phyloP scores from a whole-genome alignment of 768 basidiomycete genomes.

The Boletus reticuloceps region DNA sequence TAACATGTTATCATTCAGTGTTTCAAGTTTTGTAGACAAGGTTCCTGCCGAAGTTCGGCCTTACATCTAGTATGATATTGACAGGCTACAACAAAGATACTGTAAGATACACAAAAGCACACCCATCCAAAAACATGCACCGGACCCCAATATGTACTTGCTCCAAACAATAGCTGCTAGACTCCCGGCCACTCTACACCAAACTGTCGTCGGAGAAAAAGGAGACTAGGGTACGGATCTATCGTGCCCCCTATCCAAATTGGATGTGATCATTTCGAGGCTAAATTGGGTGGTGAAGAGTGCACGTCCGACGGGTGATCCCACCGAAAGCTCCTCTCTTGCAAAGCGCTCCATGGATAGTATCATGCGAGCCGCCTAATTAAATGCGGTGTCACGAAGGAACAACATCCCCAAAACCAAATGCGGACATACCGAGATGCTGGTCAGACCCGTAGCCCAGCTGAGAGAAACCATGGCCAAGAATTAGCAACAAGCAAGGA shows the following conservation, averaged over 20 bases:
- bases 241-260: too few species aligned
- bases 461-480: not conserved
- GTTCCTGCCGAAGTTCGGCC: too few species aligned
- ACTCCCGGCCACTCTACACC: not conserved
- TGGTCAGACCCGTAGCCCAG: constrained; percentile 12
- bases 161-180: not conserved
- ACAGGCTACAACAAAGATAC: too few species aligned
- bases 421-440: constrained; percentile 7
- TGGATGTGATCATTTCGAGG: not conserved
- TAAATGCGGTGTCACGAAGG: not conserved
- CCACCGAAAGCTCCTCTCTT: not conserved
- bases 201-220: too few species aligned
- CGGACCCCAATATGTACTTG: not conserved
- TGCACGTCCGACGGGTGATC: not conserved
- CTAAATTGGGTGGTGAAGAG: constrained; percentile 10
- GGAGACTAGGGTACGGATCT: not conserved
- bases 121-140: not conserved
- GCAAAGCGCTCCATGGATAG: constrained; percentile 19
- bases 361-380: constrained; percentile 22
- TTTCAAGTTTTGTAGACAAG: too few species aligned
- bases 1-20: too few species aligned
- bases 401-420: not conserved
- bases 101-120: too few species aligned
- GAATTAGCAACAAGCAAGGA: not conserved
- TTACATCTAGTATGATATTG: too few species aligned